phyloP scores from a whole-genome alignment of 768 basidiomycete genomes.

The Asterophora parasitica region DNA sequence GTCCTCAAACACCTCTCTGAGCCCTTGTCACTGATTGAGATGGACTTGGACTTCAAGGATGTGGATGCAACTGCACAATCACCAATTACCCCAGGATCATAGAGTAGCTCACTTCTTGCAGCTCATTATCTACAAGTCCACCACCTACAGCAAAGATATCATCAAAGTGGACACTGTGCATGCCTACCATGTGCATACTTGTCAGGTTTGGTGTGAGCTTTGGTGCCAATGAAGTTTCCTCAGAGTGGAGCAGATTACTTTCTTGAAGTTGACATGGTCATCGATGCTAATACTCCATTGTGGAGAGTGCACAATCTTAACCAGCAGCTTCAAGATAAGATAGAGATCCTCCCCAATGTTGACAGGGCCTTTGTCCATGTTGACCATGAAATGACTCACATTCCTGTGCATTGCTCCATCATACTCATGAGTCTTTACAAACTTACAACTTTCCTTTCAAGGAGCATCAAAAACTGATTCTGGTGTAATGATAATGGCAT shows the following conservation, averaged over 20 bases:
- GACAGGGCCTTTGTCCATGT: conserved; percentile 94
- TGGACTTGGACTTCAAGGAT: not conserved
- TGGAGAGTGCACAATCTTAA: conserved; percentile 87
- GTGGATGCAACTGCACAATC: not conserved
- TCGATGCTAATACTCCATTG: conserved; percentile 83
- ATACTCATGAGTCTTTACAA: not conserved
- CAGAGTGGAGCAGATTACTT: conserved; percentile 85
- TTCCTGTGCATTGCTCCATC: conserved; percentile 33
- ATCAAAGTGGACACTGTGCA: conserved; percentile 86
- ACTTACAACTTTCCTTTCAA: conserved; percentile 15
- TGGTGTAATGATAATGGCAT: not conserved
- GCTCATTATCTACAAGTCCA: conserved; percentile 87
- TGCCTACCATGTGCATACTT: conserved; percentile 75
- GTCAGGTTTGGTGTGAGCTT: conserved; percentile 3
- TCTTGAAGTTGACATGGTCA: conserved; percentile 94
- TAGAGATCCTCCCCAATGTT: conserved; percentile 85
- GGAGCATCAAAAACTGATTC: conserved; percentile 45
- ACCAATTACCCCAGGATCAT: not conserved
- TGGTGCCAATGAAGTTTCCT: no score
- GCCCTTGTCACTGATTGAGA: conserved; percentile 2
- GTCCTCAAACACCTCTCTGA: conserved; percentile 9
- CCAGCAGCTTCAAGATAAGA: conserved; percentile 81
- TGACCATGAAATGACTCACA: conserved; percentile 88
- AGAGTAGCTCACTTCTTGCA: conserved; percentile 72
- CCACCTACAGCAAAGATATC: conserved; percentile 85